Evolutionary conservation across 495 filamentous ascomycete species (phyloP), one percentile per base, ranked within the genome.

Genomic region (Penicillium waksmanii): DNA sequence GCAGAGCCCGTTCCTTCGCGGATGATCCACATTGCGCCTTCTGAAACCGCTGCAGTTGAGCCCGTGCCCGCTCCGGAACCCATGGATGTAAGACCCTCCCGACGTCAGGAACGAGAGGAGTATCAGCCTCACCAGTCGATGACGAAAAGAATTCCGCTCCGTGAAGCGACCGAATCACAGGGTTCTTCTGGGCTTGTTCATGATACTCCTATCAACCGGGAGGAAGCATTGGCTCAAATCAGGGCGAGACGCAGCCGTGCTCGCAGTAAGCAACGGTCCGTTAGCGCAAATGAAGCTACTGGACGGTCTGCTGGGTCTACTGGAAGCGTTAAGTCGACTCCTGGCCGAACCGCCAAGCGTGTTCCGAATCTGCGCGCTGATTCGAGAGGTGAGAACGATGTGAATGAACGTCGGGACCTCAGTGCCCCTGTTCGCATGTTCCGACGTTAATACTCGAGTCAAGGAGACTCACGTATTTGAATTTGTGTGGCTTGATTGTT

Each of bases 161-260:
- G 72, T 15, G 51, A 64, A 38, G 70, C 68, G 13, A 52, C 62
- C 5, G 56, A 61, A 11, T 49, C 66, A 8, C 63, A 73, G 51
- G 65, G 67, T 40, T 61, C 60, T 23, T 65, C 68, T 35, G 64
- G 59, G 50, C 40, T 62, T 27, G 60, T 77, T 12, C 72, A 75
- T 0, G 76, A 77, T 2, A 75, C 75, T 0, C 77, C 77, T 3
- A 76, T 84, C 36, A 79, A 75, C 57, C 72, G 80, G 19, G 81
- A 83, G 66, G 74, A 77, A 52, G 81, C 81, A 6, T 64, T 84
- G 2, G 81, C 81, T 23, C 78, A 82, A 60, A 83, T 84, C 53
- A 63, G 78, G 34, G 79, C 77, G 12, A 68, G 81, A 35, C 74
- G 81, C 40, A 77, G 75, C 4, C 68, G 79, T 49, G 73, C 81